Percentiles rank a stretch among this genome's conserved stretches.
These are phyloP conservation scores for Malus hybrid DNA, from an alignment of 331 rosid genomes.

Conservation along the genomic window DNA sequence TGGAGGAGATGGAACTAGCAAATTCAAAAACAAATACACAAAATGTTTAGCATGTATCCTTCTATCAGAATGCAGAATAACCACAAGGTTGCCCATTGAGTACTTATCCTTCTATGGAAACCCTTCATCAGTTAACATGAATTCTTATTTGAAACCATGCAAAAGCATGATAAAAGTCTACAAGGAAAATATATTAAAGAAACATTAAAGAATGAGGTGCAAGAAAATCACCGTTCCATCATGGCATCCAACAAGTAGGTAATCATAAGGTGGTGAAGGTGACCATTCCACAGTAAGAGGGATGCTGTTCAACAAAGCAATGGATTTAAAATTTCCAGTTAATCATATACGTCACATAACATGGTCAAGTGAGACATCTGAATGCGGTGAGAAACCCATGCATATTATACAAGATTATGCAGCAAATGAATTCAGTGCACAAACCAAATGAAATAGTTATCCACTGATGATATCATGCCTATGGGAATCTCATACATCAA, in stretches of 20 bases:
- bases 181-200: neutral
- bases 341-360: constrained; percentile 9
- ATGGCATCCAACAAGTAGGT: constrained; percentile 83
- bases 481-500: neutral
- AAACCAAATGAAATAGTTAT: neutral
- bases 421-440: neutral
- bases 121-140: too few relatives aligned
- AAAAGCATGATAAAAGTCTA: neutral
- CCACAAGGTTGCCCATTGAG: too few relatives aligned
- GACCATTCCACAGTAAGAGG: constrained; percentile 97
- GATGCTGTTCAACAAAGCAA: constrained; percentile 51
- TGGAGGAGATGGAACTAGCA: neutral
- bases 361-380: constrained; percentile 3
- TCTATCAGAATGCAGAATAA: too few relatives aligned
- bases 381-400: neutral
- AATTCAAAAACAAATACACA: neutral
- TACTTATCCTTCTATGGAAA: neutral
- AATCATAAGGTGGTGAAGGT: constrained; percentile 62
- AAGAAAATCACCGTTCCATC: constrained; percentile 76
- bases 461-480: neutral
- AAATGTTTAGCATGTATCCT: neutral
- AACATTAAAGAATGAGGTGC: constrained; percentile 10
- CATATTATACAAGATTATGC: neutral
- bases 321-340: neutral
- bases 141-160: neutral